Evolutionary conservation across 257 asterid genomes (phyloP), one percentile per base, ranked within the genome.

Genomic region (Galeopsis tetrahit): DNA sequence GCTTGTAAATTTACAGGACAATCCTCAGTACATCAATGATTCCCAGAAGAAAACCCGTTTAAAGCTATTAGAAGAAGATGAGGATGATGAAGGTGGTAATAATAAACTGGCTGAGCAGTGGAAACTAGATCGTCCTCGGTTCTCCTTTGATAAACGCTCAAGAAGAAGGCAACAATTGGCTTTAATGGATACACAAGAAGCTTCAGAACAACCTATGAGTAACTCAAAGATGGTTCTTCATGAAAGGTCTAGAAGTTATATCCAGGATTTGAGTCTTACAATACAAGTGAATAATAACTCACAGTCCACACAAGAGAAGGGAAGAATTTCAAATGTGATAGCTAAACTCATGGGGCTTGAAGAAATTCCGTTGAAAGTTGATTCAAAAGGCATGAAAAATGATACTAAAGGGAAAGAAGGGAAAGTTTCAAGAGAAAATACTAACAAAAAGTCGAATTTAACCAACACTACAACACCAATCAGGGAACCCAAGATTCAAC

Each of bases 281-380:
- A 53, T 79, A 21, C 71, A 42, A 63, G 71, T 38, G 63, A 80
- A 63, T 69, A 76, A 9, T 61, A 71, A 72, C 44, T 53, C 83
- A 58, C 74, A 60, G 32, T 15, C 82, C 48, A 57, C 77, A 44
- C 81, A 78, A 40, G 89, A 85, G 69, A 93, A 90, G 78, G 90
- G 82, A 56, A 84, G 95, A 71, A 84, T 89, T 68, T 86, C 98
- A 1, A 93, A 93, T 70, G 97, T 93, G 63, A 79, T 93, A 63
- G 98, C 98, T 11, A 88, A 93, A 79, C 93, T 93, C 51, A 90
- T 93, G 98, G 98, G 98, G 71, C 95, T 93, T 33, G 95, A 93
- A n/a, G 97, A 89, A 68, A 58, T 80, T 73, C 85, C 90, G 0
- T 74, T n/a, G 33, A 85, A 75, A 77, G 86, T 77, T 62, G 80